phyloP scores from a whole-genome alignment of 176 grass and related monocot genomes.

The Avena sativa region DNA sequence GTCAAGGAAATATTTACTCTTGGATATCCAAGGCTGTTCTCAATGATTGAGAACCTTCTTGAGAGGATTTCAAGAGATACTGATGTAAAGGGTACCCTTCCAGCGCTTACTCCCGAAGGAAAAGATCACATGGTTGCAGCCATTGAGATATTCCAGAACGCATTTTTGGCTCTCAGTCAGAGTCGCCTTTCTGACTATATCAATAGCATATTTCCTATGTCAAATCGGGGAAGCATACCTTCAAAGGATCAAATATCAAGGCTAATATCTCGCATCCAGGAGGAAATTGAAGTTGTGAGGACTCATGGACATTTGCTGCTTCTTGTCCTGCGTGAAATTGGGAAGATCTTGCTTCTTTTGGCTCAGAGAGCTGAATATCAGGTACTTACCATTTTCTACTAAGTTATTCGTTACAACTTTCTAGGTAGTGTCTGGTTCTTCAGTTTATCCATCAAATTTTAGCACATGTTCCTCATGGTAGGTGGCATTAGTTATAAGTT shows the following conservation, averaged over 20 bases:
- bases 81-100: constrained; percentile 89
- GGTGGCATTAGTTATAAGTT: neutral
- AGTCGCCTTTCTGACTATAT: constrained; percentile 93
- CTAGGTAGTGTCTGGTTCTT: constrained; percentile 14
- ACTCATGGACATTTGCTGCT: constrained; percentile 82
- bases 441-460: neutral
- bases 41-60: constrained; percentile 91
- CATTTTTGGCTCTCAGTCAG: constrained; percentile 85
- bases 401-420: constrained; percentile 37
- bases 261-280: constrained; percentile 90
- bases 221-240: constrained; percentile 85
- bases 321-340: constrained; percentile 89
- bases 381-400: constrained; percentile 56
- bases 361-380: constrained; percentile 96
- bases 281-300: constrained; percentile 97
- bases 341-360: constrained; percentile 82
- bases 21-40: constrained; percentile 90
- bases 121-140: constrained; percentile 82
- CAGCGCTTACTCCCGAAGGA: constrained; percentile 75
- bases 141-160: constrained; percentile 84
- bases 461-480: constrained; percentile 12
- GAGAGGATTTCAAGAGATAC: constrained; percentile 94
- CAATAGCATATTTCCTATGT: constrained; percentile 92
- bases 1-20: constrained; percentile 99
- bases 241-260: constrained; percentile 98